Conservation (phyloP, 1,284 basidiomycete genomes). For the Ustilago esculenta region DNA sequence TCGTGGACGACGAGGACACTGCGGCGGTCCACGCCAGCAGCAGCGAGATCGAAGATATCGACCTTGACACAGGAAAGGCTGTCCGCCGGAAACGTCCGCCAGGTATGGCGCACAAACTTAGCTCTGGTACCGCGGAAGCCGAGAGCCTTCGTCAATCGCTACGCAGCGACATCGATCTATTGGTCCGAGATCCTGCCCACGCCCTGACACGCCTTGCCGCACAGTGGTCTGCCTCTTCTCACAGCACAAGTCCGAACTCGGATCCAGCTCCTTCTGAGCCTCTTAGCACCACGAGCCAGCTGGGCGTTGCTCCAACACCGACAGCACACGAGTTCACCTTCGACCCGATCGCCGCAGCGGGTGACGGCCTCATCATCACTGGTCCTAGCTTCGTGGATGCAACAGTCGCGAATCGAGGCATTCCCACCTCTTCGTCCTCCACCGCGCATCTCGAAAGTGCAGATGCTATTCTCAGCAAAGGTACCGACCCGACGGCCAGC, state of each 20-base stretch:
- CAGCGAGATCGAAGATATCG: conserved; percentile 36
- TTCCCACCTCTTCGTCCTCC: conserved; percentile 15
- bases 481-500: neutral
- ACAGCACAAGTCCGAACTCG: conserved; percentile 4
- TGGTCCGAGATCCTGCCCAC: conserved; percentile 42
- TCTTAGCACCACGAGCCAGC: conserved; percentile 28
- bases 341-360: conserved; percentile 57
- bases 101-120: conserved; percentile 21
- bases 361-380: conserved; percentile 57
- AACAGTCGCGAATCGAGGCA: conserved; percentile 2
- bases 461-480: conserved; percentile 8
- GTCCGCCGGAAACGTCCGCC: conserved; percentile 15
- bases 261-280: conserved; percentile 5
- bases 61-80: conserved; percentile 38
- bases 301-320: conserved; percentile 31
- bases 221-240: conserved; percentile 23
- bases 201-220: conserved; percentile 36
- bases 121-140: conserved; percentile 33
- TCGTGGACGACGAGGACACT: conserved; percentile 26
- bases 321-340: conserved; percentile 41
- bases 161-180: conserved; percentile 24
- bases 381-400: conserved; percentile 43
- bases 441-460: conserved; percentile 8
- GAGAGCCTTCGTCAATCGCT: conserved; percentile 27
- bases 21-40: conserved; percentile 8